These are phyloP conservation scores for Ocimum tenuiflorum DNA, from an alignment of 257 asterid species.

Conservation along the genomic window DNA sequence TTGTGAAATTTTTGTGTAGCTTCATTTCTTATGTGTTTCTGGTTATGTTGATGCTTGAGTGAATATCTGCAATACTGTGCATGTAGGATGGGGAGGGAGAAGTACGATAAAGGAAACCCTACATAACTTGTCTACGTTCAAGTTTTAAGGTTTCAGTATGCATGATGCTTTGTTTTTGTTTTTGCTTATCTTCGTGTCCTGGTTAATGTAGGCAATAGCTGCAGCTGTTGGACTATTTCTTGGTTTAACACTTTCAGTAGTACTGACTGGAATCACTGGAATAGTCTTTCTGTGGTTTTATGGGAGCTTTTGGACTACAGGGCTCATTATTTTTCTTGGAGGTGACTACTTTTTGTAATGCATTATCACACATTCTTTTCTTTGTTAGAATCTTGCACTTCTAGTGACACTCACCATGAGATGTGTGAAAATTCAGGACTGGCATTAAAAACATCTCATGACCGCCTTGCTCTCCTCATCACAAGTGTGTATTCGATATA, in stretches of 20 bases:
- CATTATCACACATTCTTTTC: neutral
- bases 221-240: conserved; percentile 53
- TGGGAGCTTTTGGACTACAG: conserved; percentile 89
- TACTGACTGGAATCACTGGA: conserved; percentile 43
- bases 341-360: conserved; percentile 39
- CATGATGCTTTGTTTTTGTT: neutral
- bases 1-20: neutral
- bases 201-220: conserved; percentile 47
- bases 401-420: conserved; percentile 17
- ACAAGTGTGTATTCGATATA: conserved; percentile 59
- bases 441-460: conserved; percentile 45
- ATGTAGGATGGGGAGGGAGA: neutral
- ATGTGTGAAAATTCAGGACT: conserved; percentile 48
- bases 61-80: too few species aligned
- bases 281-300: conserved; percentile 56
- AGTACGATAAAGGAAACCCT: neutral
- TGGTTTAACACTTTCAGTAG: conserved; percentile 53
- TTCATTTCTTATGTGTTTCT: neutral
- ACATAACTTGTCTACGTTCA: neutral
- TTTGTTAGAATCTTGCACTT: neutral
- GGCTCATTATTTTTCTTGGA: conserved; percentile 51
- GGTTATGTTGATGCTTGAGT: neutral
- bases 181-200: conserved; percentile 7
- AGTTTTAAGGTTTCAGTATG: neutral
- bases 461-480: conserved; percentile 66